Base-by-base conservation (phyloP, 2,329 filamentous ascomycete species). In the Alternaria atra region DNA sequence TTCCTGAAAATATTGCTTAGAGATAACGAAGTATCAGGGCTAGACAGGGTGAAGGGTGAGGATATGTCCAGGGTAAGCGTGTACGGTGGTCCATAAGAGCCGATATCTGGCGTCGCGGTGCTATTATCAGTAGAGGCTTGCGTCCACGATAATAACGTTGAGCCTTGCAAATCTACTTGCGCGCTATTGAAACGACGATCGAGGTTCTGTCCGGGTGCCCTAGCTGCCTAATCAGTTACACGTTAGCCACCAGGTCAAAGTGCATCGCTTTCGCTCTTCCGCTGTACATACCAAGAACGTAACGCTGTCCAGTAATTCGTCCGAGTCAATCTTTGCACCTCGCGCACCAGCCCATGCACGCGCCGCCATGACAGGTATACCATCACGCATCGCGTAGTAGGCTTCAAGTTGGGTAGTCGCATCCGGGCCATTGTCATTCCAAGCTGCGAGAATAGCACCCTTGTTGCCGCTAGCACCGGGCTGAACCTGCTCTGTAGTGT, bases 351-450 rank as follows among this genome's bases (percentile, higher is more conserved):
- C 73, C 83, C 83, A 84, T 1, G 80, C 75, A 13, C 77, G 69
- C 12, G 80, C 80, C 0, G 76, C 82, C 2, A 82, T 77, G 0
- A 82, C 77, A 0, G 81, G 81, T 7, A 84, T 81, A 3, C 81
- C 81, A 1, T 80, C 73, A 0, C 81, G 78, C 71, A 83, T 79
- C 2, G 82, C 79, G 58, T 84, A 84, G 65, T 81, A 84, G 3
- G 80, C 81, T 60, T 84, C 82, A 0, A 83, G 71, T 68, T 84
- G 81, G 1, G 81, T 83, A 3, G 81, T 82, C 0, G 82, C 82
- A 61, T 84, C 82, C 0, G 82, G 78, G 0, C 83, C 83, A 48
- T 82, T 83, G 55, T 84, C 83, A 50, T 81, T 84, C 83, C 82
- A 84, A 1, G 81, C 81, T 0, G 82, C 82, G 17, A 83, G 50